Base-by-base conservation (phyloP, 352 stramenopile genomes). In the Halophytophthora polymorphica region DNA sequence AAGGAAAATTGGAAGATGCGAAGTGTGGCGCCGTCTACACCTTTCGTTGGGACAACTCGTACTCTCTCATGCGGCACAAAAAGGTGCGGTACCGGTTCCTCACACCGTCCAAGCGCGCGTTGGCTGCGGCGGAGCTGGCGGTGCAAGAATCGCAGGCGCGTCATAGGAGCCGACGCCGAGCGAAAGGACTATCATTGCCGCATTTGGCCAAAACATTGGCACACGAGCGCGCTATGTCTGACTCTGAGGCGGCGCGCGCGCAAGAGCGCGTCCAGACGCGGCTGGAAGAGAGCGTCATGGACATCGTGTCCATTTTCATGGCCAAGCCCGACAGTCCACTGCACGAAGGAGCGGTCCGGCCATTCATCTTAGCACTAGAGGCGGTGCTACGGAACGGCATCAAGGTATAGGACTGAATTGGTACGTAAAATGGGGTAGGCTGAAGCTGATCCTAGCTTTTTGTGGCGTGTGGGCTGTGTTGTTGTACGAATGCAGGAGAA, bases 221-320 rank as follows among this genome's bases (percentile, higher is more conserved):
- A n/a, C 55, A 64, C 15, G 57, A 85, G 45, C 60, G 66, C 2
- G 53, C 55, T 33, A 57, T 69, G 53, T 52, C 41, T 2, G 51
- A 72, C 10, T 46, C 76, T 8, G 58, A 74, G n/a, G 59, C 45
- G 3, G 56, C 50, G 19, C 6, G 44, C 1, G 61, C 69, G 45
- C 75, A 83, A 28, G 59, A 56, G 14, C 23, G 48, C 0, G 18
- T 63, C 23, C 33, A 15, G 21, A 17, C 46, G 14, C 45, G 49
- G 5, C 46, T 71, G 3, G 65, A 74, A 43, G 43, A 74, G 37
- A 42, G 56, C 11, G 75, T 93, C 15, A 83, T 66, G 34, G 79
- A 93, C 50, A 70, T 90, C 50, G 78, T 93, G 12, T 56, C 77
- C 2, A 74, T 77, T 50, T 93, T 93, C 45, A 88, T 85, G 48